These are phyloP conservation scores for Exophiala sideris DNA, from an alignment of 2,329 filamentous ascomycete genomes.

Conservation along the genomic window DNA sequence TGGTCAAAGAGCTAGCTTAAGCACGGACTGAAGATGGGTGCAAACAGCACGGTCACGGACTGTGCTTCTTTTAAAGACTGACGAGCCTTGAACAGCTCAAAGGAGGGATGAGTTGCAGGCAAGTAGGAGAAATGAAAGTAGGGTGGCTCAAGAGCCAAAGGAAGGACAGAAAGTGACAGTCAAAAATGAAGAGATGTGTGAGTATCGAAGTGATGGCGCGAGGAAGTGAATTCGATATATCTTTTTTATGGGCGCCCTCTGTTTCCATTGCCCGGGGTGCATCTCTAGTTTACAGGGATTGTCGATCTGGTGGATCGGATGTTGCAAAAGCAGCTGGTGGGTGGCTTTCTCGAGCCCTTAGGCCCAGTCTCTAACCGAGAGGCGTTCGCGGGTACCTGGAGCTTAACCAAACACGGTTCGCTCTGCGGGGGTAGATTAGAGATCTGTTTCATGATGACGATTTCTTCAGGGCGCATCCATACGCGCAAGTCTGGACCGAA, in stretches of 20 bases:
- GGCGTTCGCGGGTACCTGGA: conserved; percentile 8
- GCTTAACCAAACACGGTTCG: conserved; percentile 5
- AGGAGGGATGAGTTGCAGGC: conserved; percentile 19
- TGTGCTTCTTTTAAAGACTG: conserved; percentile 21
- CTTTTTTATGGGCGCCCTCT: too few species aligned
- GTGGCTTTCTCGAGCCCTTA: background rate
- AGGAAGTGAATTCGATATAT: background rate
- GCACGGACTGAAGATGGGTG: conserved; percentile 14
- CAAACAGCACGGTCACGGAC: conserved; percentile 22
- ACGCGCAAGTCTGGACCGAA: too few species aligned
- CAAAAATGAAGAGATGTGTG: conserved; percentile 5
- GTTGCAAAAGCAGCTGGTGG: background rate
- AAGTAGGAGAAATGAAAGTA: conserved; percentile 15
- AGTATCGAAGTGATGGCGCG: conserved; percentile 6
- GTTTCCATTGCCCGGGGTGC: too few species aligned
- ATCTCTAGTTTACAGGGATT: too few species aligned
- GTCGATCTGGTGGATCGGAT: background rate
- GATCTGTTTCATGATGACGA: too few species aligned
- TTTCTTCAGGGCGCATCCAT: too few species aligned
- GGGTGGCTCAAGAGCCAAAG: conserved; percentile 16
- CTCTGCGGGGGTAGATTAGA: too few species aligned
- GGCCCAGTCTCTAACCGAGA: background rate
- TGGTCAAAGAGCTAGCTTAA: conserved; percentile 21
- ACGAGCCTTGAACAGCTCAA: conserved; percentile 20
- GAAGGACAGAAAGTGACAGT: conserved; percentile 14